A percentile compares a stretch with the other conserved stretches of the same genome.
phyloP scores from a whole-genome alignment of 2,329 filamentous ascomycete genomes.

The Capronia coronata region DNA sequence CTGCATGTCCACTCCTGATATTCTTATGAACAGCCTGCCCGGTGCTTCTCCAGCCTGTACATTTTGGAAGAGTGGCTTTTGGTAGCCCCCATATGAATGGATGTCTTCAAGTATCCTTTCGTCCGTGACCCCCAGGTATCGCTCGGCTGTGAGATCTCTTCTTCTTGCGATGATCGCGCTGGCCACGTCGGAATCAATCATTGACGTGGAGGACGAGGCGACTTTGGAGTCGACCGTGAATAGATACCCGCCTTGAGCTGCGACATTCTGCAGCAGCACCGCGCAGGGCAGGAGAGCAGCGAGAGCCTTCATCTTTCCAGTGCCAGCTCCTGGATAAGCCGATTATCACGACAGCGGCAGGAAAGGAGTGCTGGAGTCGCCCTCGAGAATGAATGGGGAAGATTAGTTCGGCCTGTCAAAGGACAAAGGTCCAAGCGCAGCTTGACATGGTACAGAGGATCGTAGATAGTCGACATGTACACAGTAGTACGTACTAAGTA shows the following conservation, averaged over 20 bases:
- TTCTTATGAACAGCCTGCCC: slow-evolving; percentile 33
- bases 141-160: slow-evolving; percentile 45
- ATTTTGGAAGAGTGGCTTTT: slow-evolving; percentile 47
- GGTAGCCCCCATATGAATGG: slow-evolving; percentile 53
- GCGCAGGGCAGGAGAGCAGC: slow-evolving; percentile 12
- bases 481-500: no score
- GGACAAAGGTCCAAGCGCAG: neutral
- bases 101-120: slow-evolving; percentile 52
- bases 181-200: slow-evolving; percentile 32
- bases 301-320: slow-evolving; percentile 18
- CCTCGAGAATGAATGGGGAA: neutral
- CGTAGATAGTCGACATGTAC: no score
- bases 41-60: slow-evolving; percentile 21
- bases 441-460: neutral
- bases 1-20: slow-evolving; percentile 25
- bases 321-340: slow-evolving; percentile 13
- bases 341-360: slow-evolving; percentile 8
- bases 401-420: neutral
- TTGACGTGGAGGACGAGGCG: slow-evolving; percentile 19
- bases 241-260: slow-evolving; percentile 27
- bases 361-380: neutral
- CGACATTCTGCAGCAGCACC: slow-evolving; percentile 20
- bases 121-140: slow-evolving; percentile 36
- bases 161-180: slow-evolving; percentile 41
- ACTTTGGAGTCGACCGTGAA: slow-evolving; percentile 26